Conservation (phyloP, 306 rosid genomes). For the Bauhinia variegata region DNA sequence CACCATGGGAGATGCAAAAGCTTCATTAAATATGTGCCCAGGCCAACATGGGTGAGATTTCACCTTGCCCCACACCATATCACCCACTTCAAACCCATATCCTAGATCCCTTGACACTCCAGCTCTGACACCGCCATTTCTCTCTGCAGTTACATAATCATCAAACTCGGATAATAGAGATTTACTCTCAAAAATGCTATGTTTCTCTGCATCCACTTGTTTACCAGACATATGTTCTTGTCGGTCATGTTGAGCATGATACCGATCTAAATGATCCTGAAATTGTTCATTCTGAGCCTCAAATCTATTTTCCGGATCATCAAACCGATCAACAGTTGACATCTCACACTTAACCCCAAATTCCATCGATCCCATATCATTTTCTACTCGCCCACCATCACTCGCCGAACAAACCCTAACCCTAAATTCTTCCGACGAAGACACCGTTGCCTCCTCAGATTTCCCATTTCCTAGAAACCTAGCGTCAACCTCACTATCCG, state of each 20-base stretch:
- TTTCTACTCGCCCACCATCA: slow-evolving; percentile 33
- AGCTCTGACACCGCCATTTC: slow-evolving; percentile 43
- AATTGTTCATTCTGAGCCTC: slow-evolving; percentile 31
- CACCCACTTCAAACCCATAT: slow-evolving; percentile 79
- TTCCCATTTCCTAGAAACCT: slow-evolving; percentile 41
- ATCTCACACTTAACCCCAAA: slow-evolving; percentile 30
- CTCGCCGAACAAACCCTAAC: slow-evolving; percentile 50
- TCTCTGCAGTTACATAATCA: slow-evolving; percentile 75
- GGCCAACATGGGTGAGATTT: slow-evolving; percentile 99
- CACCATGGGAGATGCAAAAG: slow-evolving; percentile 70
- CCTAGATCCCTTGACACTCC: slow-evolving; percentile 66
- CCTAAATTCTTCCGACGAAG: slow-evolving; percentile 43
- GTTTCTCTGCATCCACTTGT: slow-evolving; percentile 33
- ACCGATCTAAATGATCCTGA: too few species aligned
- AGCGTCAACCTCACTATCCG: slow-evolving; percentile 37
- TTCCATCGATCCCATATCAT: slow-evolving; percentile 28
- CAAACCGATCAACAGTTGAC: slow-evolving; percentile 30
- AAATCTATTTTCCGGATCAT: slow-evolving; percentile 7
- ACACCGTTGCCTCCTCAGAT: slow-evolving; percentile 38
- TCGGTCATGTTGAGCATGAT: slow-evolving; percentile 14
- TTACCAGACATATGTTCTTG: slow-evolving; percentile 19
- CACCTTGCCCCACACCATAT: slow-evolving; percentile 98
- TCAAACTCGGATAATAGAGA: slow-evolving; percentile 75
- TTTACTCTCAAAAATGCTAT: slow-evolving; percentile 43
- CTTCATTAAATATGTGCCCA: slow-evolving; percentile 81